phyloP scores from a whole-genome alignment of 169 alveolate species.

The Eimeria praecox region DNA sequence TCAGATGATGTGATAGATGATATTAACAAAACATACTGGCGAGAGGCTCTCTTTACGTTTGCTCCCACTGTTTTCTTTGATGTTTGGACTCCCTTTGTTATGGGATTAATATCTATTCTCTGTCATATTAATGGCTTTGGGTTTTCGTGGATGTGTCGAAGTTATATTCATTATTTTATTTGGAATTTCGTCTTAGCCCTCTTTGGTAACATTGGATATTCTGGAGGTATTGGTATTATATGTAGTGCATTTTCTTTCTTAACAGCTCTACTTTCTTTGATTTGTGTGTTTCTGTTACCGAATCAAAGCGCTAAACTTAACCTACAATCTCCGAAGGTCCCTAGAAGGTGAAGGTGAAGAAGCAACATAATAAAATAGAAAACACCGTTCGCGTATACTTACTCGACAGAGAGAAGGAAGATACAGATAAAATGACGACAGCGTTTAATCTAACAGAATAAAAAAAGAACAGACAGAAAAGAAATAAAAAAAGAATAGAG shows the following conservation, averaged over 20 bases:
- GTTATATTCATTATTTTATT: conserved; percentile 64
- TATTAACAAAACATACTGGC: conserved; percentile 59
- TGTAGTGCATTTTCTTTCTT: conserved; percentile 74
- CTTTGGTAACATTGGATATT: conserved; percentile 81
- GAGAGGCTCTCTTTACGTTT: conserved; percentile 59
- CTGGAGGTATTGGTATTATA: conserved; percentile 80
- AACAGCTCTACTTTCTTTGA: conserved; percentile 69
- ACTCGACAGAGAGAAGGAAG: no score
- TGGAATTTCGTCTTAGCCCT: conserved; percentile 75
- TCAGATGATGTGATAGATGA: background rate
- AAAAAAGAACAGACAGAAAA: no score
- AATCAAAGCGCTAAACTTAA: conserved; percentile 19
- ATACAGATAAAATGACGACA: no score
- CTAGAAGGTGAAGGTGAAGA: background rate
- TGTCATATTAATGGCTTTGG: conserved; percentile 63
- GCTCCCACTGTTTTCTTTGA: conserved; percentile 71
- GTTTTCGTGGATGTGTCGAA: conserved; percentile 49
- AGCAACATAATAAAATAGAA: background rate
- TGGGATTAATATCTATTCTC: conserved; percentile 72
- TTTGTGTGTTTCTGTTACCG: conserved; percentile 39
- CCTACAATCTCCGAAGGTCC: conserved; percentile 5
- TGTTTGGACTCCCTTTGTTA: conserved; percentile 75
- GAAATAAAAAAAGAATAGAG: no score
- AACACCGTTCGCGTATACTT: no score
- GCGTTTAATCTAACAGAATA: no score